Percentiles rank a stretch among this genome's conserved stretches.
Conservation (phyloP, 768 basidiomycete species). For the Collybiopsis confluens region DNA sequence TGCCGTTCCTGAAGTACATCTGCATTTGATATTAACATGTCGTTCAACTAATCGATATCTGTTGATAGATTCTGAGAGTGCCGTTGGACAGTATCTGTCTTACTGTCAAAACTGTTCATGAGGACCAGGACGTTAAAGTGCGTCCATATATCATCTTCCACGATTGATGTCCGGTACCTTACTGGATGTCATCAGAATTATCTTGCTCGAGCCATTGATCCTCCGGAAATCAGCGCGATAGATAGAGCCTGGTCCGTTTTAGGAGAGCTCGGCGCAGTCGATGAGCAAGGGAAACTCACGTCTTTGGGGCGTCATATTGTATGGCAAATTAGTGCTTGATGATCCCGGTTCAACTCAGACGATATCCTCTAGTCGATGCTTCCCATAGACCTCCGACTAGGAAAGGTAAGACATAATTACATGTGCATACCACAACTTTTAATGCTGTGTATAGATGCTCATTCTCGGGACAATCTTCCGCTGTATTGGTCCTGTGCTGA, state of each 20-base stretch:
- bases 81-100: slow-evolving; percentile 81
- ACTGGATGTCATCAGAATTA: slow-evolving; percentile 39
- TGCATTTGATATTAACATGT: too few species aligned
- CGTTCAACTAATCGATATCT: background rate
- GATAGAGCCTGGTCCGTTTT: slow-evolving; percentile 73
- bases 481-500: slow-evolving; percentile 77
- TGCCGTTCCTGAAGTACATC: slow-evolving; percentile 69
- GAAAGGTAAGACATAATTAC: slow-evolving; percentile 50
- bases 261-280: slow-evolving; percentile 75
- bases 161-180: background rate
- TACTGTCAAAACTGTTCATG: slow-evolving; percentile 75
- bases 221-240: slow-evolving; percentile 72
- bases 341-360: background rate
- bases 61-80: slow-evolving; percentile 52
- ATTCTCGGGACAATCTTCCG: slow-evolving; percentile 79
- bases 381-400: slow-evolving; percentile 85
- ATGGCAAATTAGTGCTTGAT: slow-evolving; percentile 15
- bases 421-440: too few species aligned
- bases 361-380: slow-evolving; percentile 61
- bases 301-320: slow-evolving; percentile 82
- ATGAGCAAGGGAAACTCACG: slow-evolving; percentile 59
- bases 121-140: slow-evolving; percentile 76
- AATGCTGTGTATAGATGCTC: slow-evolving; percentile 63
- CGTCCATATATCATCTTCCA: slow-evolving; percentile 15
- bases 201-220: slow-evolving; percentile 74